Evolutionary conservation across 352 stramenopile species (phyloP), one percentile per base, ranked within the genome.

Genomic region (Globisporangium iwayamae): DNA sequence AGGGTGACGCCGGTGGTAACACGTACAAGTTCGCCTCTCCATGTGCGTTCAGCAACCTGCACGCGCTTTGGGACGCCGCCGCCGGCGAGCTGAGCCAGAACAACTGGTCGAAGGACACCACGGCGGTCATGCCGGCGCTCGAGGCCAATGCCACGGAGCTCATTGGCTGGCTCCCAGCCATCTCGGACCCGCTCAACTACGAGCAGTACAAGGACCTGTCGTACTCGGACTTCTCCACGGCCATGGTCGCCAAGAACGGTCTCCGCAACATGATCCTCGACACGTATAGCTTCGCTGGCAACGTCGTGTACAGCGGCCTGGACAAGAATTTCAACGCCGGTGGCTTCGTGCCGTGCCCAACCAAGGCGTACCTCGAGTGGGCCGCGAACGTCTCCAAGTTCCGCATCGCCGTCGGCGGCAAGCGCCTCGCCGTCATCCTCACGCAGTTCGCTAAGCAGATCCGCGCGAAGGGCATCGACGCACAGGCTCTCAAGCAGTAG

Each of bases 21-120:
- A 70, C 61, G 10, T 87, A 87, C 62, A 71, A 66, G 28, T 90
- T 92, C 47, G 56, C 43, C 28, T 66, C 59, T 5, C 74, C 79
- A 4, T 92, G 83, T 45, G 71, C 52, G 4, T 78, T 78, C 65
- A 74, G 63, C 46, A 92, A 92, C 78, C 62, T 89, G 34, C 83
- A 92, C 66, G 77, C 79, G 3, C 65, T 89, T 16, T 91, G 77
- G 74, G 83, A 91, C 32, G 71, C 69, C 10, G 79, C 73, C n/a
- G 80, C 73, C 20, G 83, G 83, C 13, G 51, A 79, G 14, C 81
- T 78, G 65, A 75, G 65, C 32, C 48, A 73, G 34, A 86, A 83
- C 69, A 79, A 90, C 63, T 91, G 83, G 82, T 60, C 60, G 11
- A 52, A 72, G 7, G 67, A 67, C 53, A 71, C 60, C 36, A 28